Percentiles rank a stretch among this genome's conserved stretches.
Conservation (phyloP, 2,329 filamentous ascomycete species). For the Fusarium algeriense region DNA sequence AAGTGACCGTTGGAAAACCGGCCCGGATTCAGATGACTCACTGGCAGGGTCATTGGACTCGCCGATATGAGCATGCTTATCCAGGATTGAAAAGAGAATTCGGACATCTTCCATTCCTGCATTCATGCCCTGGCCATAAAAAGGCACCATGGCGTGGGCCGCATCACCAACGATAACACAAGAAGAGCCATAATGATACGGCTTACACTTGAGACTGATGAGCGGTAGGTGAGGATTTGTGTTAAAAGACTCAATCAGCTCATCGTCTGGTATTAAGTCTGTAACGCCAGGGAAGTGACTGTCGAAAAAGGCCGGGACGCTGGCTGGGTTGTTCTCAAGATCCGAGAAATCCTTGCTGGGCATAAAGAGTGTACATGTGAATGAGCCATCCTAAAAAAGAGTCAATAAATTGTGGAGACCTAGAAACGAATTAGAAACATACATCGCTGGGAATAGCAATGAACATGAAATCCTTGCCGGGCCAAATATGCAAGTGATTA, state of each 20-base stretch:
- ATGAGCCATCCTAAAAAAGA: slow-evolving; percentile 79
- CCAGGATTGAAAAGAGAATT: slow-evolving; percentile 85
- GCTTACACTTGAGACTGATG: slow-evolving; percentile 92
- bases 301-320: slow-evolving; percentile 80
- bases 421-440: slow-evolving; percentile 40
- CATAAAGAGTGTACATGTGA: slow-evolving; percentile 94
- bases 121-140: slow-evolving; percentile 99
- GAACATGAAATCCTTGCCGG: slow-evolving; percentile 94
- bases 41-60: slow-evolving; percentile 58
- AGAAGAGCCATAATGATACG: slow-evolving; percentile 82
- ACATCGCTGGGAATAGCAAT: slow-evolving; percentile 88
- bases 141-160: slow-evolving; percentile 97
- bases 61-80: slow-evolving; percentile 68
- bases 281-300: slow-evolving; percentile 89
- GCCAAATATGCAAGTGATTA: slow-evolving; percentile 98
- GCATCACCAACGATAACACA: slow-evolving; percentile 93
- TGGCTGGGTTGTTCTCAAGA: slow-evolving; percentile 72
- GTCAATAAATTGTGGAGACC: slow-evolving; percentile 15
- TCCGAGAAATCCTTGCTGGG: slow-evolving; percentile 75
- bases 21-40: slow-evolving; percentile 54
- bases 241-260: slow-evolving; percentile 80
- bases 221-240: slow-evolving; percentile 90
- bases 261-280: slow-evolving; percentile 73
- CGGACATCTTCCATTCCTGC: slow-evolving; percentile 94
- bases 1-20: slow-evolving; percentile 67